Evolutionary conservation across 495 filamentous ascomycete species (phyloP), one percentile per base, ranked within the genome.

Genomic region (Neurospora pannonica): DNA sequence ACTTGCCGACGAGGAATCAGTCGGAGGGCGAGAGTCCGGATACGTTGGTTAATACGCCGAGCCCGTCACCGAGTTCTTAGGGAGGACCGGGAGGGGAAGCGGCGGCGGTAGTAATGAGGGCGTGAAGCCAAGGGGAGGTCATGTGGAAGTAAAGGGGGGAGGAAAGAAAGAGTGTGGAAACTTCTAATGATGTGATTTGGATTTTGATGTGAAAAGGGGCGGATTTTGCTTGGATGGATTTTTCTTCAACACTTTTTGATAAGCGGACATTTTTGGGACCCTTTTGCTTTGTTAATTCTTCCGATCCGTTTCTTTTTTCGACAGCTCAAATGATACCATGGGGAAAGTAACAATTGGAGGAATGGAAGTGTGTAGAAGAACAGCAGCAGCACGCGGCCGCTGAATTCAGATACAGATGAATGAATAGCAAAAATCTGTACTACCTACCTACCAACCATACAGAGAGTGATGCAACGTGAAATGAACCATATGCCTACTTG

Each of bases 11-110:
- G 28, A 62, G 54, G 28, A 62, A 67, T 36, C 54, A 67, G 15
- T 60, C 74, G 34, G 76, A 79, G 36, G 78, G 77, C 5, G 78
- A 75, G 72, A 81, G 79, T 36, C 79, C 79, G 4, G 77, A 79
- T 39, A 81, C 77, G 4, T 42, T 81, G 28, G 79, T 80, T 2
- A 76, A 71, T 48, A 71, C 40, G 11, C 24, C 75, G 10, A 71
- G 71, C 69, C 60, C 71, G 19, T 34, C 60, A 10, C 70, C 70
- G 34, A 71, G 46, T 67, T 34, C 54, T 67, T 67, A 60, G 46
- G 43, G n/a, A 31, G 21, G 48, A 60, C n/a, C 5, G 15, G 54
- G 24, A 8, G 13, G 54, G 11, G 13, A 5, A 1, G 54, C 19
- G 46, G 5, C 5, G 46, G 21, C 9, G 46, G 46, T 54, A 5